Conservation (phyloP, 2,329 filamentous ascomycete species). For the Acephala macrosclerotiorum region DNA sequence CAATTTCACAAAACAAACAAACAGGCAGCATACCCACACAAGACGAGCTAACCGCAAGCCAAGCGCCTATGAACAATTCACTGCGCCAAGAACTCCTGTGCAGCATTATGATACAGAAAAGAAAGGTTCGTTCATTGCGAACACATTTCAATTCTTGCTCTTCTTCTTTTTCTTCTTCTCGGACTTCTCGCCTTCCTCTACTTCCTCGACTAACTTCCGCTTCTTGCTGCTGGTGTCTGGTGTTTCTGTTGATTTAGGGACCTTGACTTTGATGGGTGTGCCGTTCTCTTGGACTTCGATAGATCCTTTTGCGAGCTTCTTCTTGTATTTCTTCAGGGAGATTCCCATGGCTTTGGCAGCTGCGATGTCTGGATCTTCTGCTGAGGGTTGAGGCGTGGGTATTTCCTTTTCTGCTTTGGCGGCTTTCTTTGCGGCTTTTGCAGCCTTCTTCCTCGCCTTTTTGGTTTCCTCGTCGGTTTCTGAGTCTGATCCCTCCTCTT, state of each 20-base stretch:
- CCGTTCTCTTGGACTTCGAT: constrained; percentile 72
- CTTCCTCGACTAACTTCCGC: constrained; percentile 64
- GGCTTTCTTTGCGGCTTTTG: constrained; percentile 34
- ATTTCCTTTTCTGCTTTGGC: constrained; percentile 49
- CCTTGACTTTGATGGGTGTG: constrained; percentile 71
- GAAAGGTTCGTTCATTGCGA: constrained; percentile 21
- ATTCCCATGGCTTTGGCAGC: constrained; percentile 72
- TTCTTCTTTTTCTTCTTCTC: constrained; percentile 67
- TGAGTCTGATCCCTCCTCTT: constrained; percentile 27
- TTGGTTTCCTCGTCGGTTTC: constrained; percentile 35
- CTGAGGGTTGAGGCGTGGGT: constrained; percentile 50
- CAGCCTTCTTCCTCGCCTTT: constrained; percentile 46
- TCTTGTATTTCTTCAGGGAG: constrained; percentile 78
- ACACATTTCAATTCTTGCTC: constrained; percentile 41
- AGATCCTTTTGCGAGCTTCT: constrained; percentile 79
- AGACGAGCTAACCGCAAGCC: constrained; percentile 15
- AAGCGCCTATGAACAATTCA: constrained; percentile 29
- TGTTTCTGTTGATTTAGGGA: constrained; percentile 53
- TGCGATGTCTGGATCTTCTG: constrained; percentile 50
- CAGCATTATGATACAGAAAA: constrained; percentile 33
- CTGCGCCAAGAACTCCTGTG: constrained; percentile 26
- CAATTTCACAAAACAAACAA: background rate
- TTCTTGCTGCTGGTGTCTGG: constrained; percentile 67
- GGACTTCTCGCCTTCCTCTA: constrained; percentile 61
- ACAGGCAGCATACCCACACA: constrained; percentile 9